These are phyloP conservation scores for Eutrema yunnanense DNA, from an alignment of 345 rosid genomes.

Conservation along the genomic window DNA sequence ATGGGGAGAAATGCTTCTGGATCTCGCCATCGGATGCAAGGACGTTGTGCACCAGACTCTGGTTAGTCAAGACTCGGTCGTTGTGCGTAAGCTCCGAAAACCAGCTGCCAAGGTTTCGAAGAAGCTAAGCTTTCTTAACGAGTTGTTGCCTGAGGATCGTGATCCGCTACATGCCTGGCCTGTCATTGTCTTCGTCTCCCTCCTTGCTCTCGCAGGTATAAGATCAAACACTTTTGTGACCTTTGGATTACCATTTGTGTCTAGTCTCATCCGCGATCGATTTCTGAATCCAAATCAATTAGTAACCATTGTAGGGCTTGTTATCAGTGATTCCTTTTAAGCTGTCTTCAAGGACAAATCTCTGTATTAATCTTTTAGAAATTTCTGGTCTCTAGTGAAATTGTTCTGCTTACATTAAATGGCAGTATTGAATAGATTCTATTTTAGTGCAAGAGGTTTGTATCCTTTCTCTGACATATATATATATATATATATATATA, in stretches of 20 bases:
- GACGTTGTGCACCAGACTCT: constrained; percentile 64
- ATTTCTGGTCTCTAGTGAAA: background rate
- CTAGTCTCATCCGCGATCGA: background rate
- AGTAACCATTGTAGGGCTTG: background rate
- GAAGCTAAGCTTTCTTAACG: constrained; percentile 68
- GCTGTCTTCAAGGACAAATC: background rate
- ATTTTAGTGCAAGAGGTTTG: background rate
- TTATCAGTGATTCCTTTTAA: background rate
- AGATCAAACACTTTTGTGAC: background rate
- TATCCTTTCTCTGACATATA: background rate
- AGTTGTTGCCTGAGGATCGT: constrained; percentile 95
- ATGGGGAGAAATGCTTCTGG: constrained; percentile 90
- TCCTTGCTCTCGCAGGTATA: constrained; percentile 78
- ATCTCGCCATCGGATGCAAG: constrained; percentile 69
- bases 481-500: background rate
- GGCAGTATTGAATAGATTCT: background rate
- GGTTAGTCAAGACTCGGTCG: constrained; percentile 60
- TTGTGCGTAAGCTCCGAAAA: constrained; percentile 62
- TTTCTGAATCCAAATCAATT: background rate
- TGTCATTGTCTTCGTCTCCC: constrained; percentile 55
- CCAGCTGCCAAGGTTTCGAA: constrained; percentile 57
- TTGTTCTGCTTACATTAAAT: background rate
- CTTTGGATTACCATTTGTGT: background rate
- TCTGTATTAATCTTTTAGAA: background rate
- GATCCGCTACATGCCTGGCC: constrained; percentile 89